Base-by-base conservation (phyloP, 495 filamentous ascomycete species). In the Aspergillus sclerotiicarbonarius region DNA sequence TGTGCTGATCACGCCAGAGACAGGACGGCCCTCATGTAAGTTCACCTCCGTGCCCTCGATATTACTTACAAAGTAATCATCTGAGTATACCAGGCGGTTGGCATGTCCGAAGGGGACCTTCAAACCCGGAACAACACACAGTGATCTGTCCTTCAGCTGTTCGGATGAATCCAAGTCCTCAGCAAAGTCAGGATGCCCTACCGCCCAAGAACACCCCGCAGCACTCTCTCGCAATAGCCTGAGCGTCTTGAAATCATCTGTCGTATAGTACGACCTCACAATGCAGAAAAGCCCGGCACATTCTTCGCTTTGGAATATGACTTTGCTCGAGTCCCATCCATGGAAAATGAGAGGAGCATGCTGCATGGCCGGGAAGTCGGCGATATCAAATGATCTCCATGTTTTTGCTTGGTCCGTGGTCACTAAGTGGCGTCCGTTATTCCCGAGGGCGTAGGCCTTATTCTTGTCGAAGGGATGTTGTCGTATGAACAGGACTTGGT, bases 141-240 rank as follows among this genome's bases (percentile, higher is more conserved):
- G 66, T 48, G 91, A 76, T 35, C 90, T 83, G 57, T 89, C 76
- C 7, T 82, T 75, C n/a, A 76, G 62, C 52, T 87, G 78, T 16
- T 83, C 70, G 31, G 84, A 77, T 0, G 76, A 67, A 44, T 85
- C 71, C 16, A 73, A 18, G 56, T 84, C 83, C 3, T 82, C 83
- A n/a, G 78, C 83, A 69, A 97, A 96, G 43, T 84, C 68, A 7
- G 86, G 80, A 18, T 87, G 85, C 12, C 84, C 83, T 53, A 87
- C 87, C 10, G 93, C 94, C 86, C 91, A 98, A 58, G 86, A 81
- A 70, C 94, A 98, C 53, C 85, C 83, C 33, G 82, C 76, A 3
- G 88, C 87, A 45, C 82, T 77, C 30, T 80, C 76, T 29, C 84
- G 80, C 58, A 98, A 76, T 16, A 76, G 62, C 54, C 87, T 79